A percentile compares a stretch with the other conserved stretches of the same genome.
These are phyloP conservation scores for Aquilaria agallochum DNA, from an alignment of 441 rosid genomes.

Conservation along the genomic window DNA sequence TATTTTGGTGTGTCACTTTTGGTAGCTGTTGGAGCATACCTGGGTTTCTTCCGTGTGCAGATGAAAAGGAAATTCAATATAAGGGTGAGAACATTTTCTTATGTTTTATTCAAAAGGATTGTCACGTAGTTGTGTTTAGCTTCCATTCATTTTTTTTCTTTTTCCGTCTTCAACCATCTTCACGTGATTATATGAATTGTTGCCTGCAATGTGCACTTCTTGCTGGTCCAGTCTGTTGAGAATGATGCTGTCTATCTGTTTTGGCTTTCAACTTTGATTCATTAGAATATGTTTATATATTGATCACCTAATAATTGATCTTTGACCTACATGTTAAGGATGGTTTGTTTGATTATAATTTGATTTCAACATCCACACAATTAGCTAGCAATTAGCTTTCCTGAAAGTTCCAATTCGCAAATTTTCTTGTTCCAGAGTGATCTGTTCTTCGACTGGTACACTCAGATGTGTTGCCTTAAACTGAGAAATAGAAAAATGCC, in stretches of 20 bases:
- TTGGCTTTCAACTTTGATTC: too few species aligned
- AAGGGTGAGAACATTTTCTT: conserved; percentile 48
- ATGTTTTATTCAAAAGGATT: not conserved
- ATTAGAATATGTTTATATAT: too few species aligned
- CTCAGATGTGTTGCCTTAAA: too few species aligned
- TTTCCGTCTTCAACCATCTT: not conserved
- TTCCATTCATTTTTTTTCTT: not conserved
- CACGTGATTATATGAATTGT: not conserved
- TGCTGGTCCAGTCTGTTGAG: too few species aligned
- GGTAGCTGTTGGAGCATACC: conserved; percentile 49
- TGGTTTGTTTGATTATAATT: too few species aligned
- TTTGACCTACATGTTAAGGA: too few species aligned
- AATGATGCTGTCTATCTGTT: too few species aligned
- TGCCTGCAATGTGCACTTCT: not conserved
- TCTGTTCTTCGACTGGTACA: too few species aligned
- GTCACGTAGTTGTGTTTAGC: not conserved
- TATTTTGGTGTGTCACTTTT: conserved; percentile 55
- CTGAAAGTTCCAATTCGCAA: not conserved
- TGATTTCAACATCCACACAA: too few species aligned
- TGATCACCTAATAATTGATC: too few species aligned
- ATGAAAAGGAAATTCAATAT: conserved; percentile 75
- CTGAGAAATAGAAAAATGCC: too few species aligned
- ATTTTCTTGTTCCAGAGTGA: too few species aligned
- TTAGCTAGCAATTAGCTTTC: not conserved
- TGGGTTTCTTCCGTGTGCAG: conserved; percentile 69